Percentiles rank a stretch among this genome's conserved stretches.
These are phyloP conservation scores for Exserohilum rostratum DNA, from an alignment of 2,329 filamentous ascomycete species.

Conservation along the genomic window DNA sequence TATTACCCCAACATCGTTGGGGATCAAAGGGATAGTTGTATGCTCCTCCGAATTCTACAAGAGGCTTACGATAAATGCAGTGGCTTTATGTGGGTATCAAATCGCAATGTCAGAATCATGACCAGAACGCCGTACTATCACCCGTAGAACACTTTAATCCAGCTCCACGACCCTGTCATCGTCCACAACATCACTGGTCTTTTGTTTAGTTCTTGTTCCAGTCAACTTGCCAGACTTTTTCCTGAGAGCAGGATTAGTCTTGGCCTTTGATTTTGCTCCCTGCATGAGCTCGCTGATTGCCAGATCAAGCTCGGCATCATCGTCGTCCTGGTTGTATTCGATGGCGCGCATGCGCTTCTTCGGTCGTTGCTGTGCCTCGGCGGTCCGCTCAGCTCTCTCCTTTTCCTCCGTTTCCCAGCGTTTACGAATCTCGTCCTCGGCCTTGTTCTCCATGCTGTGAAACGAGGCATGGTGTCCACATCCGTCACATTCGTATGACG, in stretches of 20 bases:
- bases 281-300: conserved; percentile 6
- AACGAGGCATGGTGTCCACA: conserved; percentile 62
- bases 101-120: background rate
- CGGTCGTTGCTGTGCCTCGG: conserved; percentile 21
- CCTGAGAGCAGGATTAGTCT: background rate
- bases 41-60: too few relatives aligned
- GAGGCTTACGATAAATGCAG: background rate
- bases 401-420: conserved; percentile 53
- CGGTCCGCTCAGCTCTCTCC: conserved; percentile 27
- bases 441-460: conserved; percentile 59
- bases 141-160: conserved; percentile 20
- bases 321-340: conserved; percentile 19
- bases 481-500: conserved; percentile 62
- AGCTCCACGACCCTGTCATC: conserved; percentile 35
- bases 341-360: conserved; percentile 39
- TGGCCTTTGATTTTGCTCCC: conserved; percentile 6
- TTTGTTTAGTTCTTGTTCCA: conserved; percentile 21
- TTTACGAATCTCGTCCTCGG: conserved; percentile 55
- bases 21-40: background rate
- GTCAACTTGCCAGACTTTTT: conserved; percentile 14
- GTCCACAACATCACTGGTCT: conserved; percentile 25
- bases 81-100: conserved; percentile 12
- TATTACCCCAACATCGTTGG: background rate
- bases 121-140: conserved; percentile 2
- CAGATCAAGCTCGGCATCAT: background rate